Evolutionary conservation across 768 basidiomycete species (phyloP).

Genomic region (Boletus subparvulus): DNA sequence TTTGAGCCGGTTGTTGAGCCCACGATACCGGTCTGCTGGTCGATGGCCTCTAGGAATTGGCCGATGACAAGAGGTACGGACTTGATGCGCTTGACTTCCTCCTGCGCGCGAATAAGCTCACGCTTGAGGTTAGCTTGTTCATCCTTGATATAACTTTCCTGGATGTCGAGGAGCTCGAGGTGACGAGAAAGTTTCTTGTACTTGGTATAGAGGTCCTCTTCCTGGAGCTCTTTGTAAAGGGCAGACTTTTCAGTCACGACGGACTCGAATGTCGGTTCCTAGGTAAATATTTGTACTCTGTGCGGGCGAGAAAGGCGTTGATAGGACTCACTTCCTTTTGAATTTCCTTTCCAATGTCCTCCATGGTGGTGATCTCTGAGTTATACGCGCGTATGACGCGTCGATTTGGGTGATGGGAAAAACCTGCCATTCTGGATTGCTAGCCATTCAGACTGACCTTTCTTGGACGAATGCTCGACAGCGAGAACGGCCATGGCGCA

Average conservation of each 20-base stretch:
- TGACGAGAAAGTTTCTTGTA: constrained; percentile 96
- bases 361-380: constrained; percentile 52
- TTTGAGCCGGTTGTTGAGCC: constrained; percentile 98
- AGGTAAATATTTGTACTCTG: background rate
- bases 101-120: constrained; percentile 96
- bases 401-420: constrained; percentile 31
- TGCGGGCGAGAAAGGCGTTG: background rate
- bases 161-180: constrained; percentile 91
- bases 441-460: background rate
- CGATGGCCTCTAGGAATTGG: constrained; percentile 98
- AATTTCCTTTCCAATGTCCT: constrained; percentile 86
- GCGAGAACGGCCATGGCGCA: constrained; percentile 64
- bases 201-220: constrained; percentile 94
- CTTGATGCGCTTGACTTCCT: constrained; percentile 99
- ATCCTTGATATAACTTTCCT: constrained; percentile 97
- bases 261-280: constrained; percentile 91
- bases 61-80: constrained; percentile 98
- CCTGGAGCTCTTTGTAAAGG: constrained; percentile 80
- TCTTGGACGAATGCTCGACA: background rate
- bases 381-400: constrained; percentile 25
- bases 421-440: constrained; percentile 22
- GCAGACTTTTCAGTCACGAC: constrained; percentile 88
- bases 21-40: constrained; percentile 95
- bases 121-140: constrained; percentile 97
- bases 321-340: constrained; percentile 64